Conservation (phyloP, 2,329 filamentous ascomycete species). For the Grosmannia huntii region DNA sequence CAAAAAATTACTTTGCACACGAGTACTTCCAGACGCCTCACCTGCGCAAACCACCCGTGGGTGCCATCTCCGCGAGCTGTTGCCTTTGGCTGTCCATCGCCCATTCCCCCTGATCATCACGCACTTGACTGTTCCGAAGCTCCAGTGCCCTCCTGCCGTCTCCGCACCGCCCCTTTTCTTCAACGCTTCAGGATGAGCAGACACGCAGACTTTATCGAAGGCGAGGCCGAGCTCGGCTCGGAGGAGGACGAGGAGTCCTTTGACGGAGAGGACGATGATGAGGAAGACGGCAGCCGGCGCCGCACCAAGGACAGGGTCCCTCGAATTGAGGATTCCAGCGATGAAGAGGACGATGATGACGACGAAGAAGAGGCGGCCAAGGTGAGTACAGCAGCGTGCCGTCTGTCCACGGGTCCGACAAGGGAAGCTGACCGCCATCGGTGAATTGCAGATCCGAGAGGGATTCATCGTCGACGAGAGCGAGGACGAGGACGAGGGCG, state of each 20-base stretch:
- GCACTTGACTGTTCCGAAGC: background rate
- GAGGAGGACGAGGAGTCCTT: slow-evolving; percentile 78
- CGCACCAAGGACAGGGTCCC: slow-evolving; percentile 29
- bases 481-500: slow-evolving; percentile 59
- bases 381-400: slow-evolving; percentile 28
- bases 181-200: slow-evolving; percentile 40
- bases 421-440: slow-evolving; percentile 13
- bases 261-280: slow-evolving; percentile 67
- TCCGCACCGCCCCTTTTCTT: background rate
- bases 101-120: background rate
- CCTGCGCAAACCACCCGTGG: background rate
- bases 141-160: background rate
- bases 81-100: background rate
- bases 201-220: slow-evolving; percentile 65
- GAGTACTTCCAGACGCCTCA: background rate
- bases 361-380: slow-evolving; percentile 73
- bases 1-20: slow-evolving; percentile 1
- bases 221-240: slow-evolving; percentile 73
- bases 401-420: too few relatives aligned
- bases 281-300: slow-evolving; percentile 46
- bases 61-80: background rate
- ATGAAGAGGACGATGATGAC: slow-evolving; percentile 86
- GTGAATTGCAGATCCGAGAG: slow-evolving; percentile 56
- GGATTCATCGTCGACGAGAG: slow-evolving; percentile 95
- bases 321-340: slow-evolving; percentile 67